Base-by-base conservation (phyloP, 441 rosid species). In the Erodium texanum region DNA sequence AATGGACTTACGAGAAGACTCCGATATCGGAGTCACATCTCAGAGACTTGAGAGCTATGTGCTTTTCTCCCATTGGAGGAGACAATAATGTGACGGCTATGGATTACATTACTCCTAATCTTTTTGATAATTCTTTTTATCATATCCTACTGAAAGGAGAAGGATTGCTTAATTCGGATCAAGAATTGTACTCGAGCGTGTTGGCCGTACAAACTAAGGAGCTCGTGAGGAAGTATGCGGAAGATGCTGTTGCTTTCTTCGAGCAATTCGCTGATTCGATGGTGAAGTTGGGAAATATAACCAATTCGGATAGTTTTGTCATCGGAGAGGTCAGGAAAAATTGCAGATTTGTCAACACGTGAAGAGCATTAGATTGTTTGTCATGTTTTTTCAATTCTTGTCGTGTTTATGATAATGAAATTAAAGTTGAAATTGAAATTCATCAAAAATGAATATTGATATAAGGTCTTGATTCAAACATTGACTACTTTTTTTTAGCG, bases 181-280 rank as follows among this genome's bases (percentile, higher is more conserved):
- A 72, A 65, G 75, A 72, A 36, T 7, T 72, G 66, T 72, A 66
- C 70, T 66, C 75, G 66, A 59, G 75, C 70, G 8, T 66, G 15
- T 58, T 72, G 12, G 70, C 61, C 0, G 24, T 72, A 43, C 70
- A 66, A 34, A 72, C 75, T 7, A 72, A 62, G 62, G 23, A 62
- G 43, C 66, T 72, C 1, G 75, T 72, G 62, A 67, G 18, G 19
- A 66, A 59, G 19, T 72, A 72, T 24, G 75, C 75, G 1, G 59
- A 38, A 5, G 70, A 72, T 43, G 58, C 20, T 1, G 58, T 50
- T 50, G 58, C 58, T n/a, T 50, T 50, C 58, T 50, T 50, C 58
- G 58, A 50, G 58, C 58, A 50, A 50, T 50, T 50, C 6, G 18
- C 58, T 15, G 20, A 15, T 5, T 50, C 58, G 12, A 50, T 50